Evolutionary conservation across 257 asterid genomes (phyloP).

Genomic region (Solanum rostratum): DNA sequence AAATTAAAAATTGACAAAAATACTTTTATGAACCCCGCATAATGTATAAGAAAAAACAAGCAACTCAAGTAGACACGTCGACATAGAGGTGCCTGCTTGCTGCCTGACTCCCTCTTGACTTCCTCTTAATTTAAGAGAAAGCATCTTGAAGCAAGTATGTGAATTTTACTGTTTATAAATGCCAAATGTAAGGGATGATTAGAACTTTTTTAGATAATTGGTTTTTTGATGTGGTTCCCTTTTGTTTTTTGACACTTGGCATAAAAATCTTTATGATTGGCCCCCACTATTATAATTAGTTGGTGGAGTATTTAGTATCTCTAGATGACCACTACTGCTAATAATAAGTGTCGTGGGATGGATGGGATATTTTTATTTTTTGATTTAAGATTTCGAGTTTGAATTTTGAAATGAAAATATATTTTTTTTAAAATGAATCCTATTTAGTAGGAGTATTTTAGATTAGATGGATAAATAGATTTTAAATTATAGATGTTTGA

Average conservation of each 20-base stretch:
- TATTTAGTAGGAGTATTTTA: background rate
- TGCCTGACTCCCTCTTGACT: too few relatives aligned
- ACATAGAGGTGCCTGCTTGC: too few relatives aligned
- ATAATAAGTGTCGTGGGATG: background rate
- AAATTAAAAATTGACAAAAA: too few relatives aligned
- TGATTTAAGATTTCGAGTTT: background rate
- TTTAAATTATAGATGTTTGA: background rate
- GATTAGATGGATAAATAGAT: background rate
- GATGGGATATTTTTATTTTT: background rate
- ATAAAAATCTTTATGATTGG: background rate
- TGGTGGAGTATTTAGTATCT: background rate
- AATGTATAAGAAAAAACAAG: too few relatives aligned
- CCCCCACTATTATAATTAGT: background rate
- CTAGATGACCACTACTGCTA: background rate
- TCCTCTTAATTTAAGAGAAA: too few relatives aligned
- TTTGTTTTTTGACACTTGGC: background rate
- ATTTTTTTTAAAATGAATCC: background rate
- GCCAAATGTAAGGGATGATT: background rate
- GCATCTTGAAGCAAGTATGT: too few relatives aligned
- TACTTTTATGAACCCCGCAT: too few relatives aligned
- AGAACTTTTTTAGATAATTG: background rate
- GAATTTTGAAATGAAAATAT: fast-evolving
- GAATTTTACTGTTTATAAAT: background rate
- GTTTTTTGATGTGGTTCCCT: background rate
- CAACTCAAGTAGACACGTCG: too few relatives aligned